Percentiles rank a stretch among this genome's conserved stretches.
phyloP scores from a whole-genome alignment of 768 basidiomycete species.

The Leccinum imitatum region DNA sequence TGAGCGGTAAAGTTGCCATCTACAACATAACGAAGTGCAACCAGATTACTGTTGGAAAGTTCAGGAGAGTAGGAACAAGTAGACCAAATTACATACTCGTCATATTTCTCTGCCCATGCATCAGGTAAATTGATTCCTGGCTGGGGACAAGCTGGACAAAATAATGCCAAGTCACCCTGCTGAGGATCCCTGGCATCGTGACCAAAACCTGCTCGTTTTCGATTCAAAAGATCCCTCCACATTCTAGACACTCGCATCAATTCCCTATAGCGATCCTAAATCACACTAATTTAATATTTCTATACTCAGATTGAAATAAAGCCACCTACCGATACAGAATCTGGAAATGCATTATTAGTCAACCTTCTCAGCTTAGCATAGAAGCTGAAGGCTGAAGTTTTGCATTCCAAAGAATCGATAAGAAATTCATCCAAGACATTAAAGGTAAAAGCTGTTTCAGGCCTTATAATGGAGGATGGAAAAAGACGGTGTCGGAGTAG shows the following conservation, averaged over 20 bases:
- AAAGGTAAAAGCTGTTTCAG: constrained; percentile 24
- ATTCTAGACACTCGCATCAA: background rate
- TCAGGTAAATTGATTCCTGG: background rate
- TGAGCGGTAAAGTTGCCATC: constrained; percentile 1
- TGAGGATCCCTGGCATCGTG: background rate
- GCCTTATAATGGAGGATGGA: constrained; percentile 10
- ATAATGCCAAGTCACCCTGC: background rate
- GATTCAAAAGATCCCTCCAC: background rate
- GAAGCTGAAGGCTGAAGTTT: background rate
- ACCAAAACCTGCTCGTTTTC: background rate
- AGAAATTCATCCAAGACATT: constrained; percentile 21
- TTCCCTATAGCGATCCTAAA: background rate
- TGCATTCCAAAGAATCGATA: constrained; percentile 21
- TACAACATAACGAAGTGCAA: background rate
- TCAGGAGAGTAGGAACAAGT: background rate
- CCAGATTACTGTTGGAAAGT: background rate
- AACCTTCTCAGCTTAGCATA: background rate
- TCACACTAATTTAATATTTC: background rate
- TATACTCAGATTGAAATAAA: background rate
- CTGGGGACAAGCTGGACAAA: background rate
- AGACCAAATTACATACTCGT: background rate
- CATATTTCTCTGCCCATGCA: background rate
- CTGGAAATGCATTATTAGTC: background rate
- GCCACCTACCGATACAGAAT: background rate
- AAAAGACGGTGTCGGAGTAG: background rate